Evolutionary conservation across 1,284 basidiomycete species (phyloP).

Genomic region (Tilletiaria anomala): DNA sequence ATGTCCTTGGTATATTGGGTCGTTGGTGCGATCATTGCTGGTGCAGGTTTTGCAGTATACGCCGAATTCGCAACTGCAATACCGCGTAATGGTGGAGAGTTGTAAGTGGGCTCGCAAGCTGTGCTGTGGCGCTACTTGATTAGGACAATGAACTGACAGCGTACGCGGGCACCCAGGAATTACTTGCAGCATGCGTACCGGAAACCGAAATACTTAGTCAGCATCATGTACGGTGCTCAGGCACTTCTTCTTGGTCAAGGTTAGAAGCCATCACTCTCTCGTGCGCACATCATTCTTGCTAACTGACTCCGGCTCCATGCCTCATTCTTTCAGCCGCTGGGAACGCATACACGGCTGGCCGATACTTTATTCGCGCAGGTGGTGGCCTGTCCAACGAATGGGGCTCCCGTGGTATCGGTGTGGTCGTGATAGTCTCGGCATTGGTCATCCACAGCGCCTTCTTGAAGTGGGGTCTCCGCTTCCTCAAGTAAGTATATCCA

Average conservation of each 20-base stretch:
- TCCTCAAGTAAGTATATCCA: too few species aligned
- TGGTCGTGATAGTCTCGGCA: slow-evolving; percentile 44
- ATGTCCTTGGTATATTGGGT: slow-evolving; percentile 54
- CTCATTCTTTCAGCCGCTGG: slow-evolving; percentile 50
- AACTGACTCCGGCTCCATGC: too few species aligned
- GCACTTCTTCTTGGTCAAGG: slow-evolving; percentile 51
- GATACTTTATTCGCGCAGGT: slow-evolving; percentile 48
- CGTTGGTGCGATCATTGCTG: slow-evolving; percentile 50
- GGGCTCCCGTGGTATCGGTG: slow-evolving; percentile 50
- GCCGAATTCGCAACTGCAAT: slow-evolving; percentile 57
- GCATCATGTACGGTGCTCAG: slow-evolving; percentile 52
- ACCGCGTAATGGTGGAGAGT: slow-evolving; percentile 57
- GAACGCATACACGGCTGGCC: slow-evolving; percentile 49
- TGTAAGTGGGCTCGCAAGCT: too few species aligned
- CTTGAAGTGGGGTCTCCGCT: slow-evolving; percentile 49
- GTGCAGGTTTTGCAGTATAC: slow-evolving; percentile 51
- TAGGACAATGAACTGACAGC: too few species aligned
- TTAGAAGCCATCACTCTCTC: too few species aligned
- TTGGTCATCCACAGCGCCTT: slow-evolving; percentile 48
- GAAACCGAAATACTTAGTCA: slow-evolving; percentile 50
- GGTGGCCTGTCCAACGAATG: slow-evolving; percentile 43
- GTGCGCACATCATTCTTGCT: too few species aligned
- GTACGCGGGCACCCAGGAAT: slow-evolving; percentile 58
- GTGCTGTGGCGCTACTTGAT: too few species aligned
- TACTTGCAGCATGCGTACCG: slow-evolving; percentile 59